These are phyloP conservation scores for Debaryomyces nepalensis DNA, from an alignment of 1,139 yeast species.

Conservation along the genomic window DNA sequence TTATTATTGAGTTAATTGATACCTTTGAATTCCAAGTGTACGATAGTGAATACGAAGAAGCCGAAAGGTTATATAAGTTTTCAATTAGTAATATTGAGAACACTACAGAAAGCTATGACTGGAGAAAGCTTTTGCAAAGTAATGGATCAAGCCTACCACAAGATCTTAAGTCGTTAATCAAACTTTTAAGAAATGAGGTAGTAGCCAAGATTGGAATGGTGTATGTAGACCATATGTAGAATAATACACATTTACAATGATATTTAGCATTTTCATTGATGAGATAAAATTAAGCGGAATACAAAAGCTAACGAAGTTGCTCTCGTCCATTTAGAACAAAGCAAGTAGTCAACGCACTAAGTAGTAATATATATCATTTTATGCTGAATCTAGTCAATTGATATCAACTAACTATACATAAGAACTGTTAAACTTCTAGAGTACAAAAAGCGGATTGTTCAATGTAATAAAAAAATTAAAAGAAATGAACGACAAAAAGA, in stretches of 20 bases:
- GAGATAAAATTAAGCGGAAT: too few relatives aligned
- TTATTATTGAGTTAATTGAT: slow-evolving; percentile 54
- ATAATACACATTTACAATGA: slow-evolving; percentile 2
- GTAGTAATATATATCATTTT: slow-evolving; percentile 7
- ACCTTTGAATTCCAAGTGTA: slow-evolving; percentile 41
- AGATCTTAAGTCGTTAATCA: slow-evolving; percentile 29
- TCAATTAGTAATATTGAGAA: slow-evolving; percentile 32
- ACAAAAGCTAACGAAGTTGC: too few relatives aligned
- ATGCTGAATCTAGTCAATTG: slow-evolving; percentile 7
- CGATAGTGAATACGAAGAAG: slow-evolving; percentile 32
- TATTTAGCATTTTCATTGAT: too few relatives aligned
- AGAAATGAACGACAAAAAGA: slow-evolving; percentile 14
- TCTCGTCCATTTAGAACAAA: too few relatives aligned
- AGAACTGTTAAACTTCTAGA: slow-evolving; percentile 10
- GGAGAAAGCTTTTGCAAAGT: slow-evolving; percentile 35
- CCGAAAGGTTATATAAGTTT: slow-evolving; percentile 38
- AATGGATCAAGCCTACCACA: slow-evolving; percentile 27
- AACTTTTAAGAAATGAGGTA: slow-evolving; percentile 37
- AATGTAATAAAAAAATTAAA: slow-evolving; percentile 12
- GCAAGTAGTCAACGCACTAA: slow-evolving; percentile 5
- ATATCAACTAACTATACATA: slow-evolving; percentile 6
- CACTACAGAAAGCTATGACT: slow-evolving; percentile 30
- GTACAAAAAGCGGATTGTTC: slow-evolving; percentile 10
- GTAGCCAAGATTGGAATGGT: slow-evolving; percentile 45
- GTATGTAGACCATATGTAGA: slow-evolving; percentile 27